phyloP scores from a whole-genome alignment of 371 early-diverging fungal species.

The Mucor lusitanicus region DNA sequence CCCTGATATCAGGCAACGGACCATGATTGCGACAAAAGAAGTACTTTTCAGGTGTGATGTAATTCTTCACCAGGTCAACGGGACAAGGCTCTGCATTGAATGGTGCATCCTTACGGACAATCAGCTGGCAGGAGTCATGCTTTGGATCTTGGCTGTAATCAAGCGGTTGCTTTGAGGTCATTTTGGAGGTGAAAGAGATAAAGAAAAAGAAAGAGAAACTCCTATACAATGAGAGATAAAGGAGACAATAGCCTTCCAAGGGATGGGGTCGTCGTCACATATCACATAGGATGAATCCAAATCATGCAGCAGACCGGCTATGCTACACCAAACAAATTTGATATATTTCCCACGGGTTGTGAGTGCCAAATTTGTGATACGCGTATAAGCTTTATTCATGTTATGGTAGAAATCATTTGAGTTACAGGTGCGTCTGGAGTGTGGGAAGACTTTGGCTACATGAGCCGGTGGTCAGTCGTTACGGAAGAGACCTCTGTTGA shows the following conservation, averaged over 20 bases:
- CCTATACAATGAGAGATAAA: background rate
- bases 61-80: constrained; percentile 49
- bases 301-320: background rate
- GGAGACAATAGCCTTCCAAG: background rate
- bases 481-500: no score
- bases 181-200: background rate
- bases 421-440: no score
- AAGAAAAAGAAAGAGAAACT: background rate
- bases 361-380: background rate
- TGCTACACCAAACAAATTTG: background rate
- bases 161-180: constrained; percentile 10
- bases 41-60: constrained; percentile 55
- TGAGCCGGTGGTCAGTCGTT: no score
- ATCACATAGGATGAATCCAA: background rate
- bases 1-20: constrained; percentile 77
- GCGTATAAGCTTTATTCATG: background rate
- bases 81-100: constrained; percentile 61
- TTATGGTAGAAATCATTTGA: background rate
- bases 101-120: constrained; percentile 54
- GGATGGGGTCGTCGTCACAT: background rate
- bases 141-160: constrained; percentile 41
- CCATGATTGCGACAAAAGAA: constrained; percentile 83
- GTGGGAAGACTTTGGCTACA: no score
- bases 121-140: constrained; percentile 9
- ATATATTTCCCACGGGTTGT: background rate